Evolutionary conservation across 306 rosid genomes (phyloP).

Genomic region (Cyclanthera cordifolia): DNA sequence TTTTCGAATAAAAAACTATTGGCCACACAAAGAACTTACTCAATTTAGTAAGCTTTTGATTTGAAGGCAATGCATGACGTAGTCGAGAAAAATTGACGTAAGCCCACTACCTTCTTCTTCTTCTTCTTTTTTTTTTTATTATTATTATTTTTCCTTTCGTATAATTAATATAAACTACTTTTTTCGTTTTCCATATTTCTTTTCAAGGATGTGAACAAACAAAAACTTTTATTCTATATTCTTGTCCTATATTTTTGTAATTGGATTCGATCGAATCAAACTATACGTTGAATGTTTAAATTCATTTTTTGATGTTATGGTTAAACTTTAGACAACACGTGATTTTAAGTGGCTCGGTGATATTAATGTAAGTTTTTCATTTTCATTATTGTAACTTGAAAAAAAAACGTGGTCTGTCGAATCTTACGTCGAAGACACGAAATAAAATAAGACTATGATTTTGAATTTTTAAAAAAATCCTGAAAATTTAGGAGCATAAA

Average conservation of each 20-base stretch:
- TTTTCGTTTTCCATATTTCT: not conserved
- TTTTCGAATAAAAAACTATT: not conserved
- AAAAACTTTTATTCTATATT: not conserved
- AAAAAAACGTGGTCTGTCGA: too few species aligned
- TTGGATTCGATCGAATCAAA: not conserved
- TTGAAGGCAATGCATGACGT: not conserved
- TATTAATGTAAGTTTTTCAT: too few species aligned
- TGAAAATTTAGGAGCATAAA: too few species aligned
- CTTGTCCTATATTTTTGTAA: not conserved
- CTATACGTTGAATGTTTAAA: not conserved
- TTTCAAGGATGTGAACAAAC: not conserved
- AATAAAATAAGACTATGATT: too few species aligned
- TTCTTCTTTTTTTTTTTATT: too few species aligned
- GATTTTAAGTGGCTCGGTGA: too few species aligned
- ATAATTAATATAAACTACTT: not conserved
- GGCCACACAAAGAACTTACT: not conserved
- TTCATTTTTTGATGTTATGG: too few species aligned
- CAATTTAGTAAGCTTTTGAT: conserved; percentile 2
- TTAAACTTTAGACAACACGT: too few species aligned
- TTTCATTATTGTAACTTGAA: too few species aligned
- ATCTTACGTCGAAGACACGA: too few species aligned
- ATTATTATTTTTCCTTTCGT: not conserved
- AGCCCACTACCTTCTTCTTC: not conserved
- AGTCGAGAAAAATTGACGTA: not conserved
- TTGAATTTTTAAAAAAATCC: too few species aligned